These are phyloP conservation scores for Beauveria brongniartii DNA, from an alignment of 2,329 filamentous ascomycete species.

Conservation along the genomic window DNA sequence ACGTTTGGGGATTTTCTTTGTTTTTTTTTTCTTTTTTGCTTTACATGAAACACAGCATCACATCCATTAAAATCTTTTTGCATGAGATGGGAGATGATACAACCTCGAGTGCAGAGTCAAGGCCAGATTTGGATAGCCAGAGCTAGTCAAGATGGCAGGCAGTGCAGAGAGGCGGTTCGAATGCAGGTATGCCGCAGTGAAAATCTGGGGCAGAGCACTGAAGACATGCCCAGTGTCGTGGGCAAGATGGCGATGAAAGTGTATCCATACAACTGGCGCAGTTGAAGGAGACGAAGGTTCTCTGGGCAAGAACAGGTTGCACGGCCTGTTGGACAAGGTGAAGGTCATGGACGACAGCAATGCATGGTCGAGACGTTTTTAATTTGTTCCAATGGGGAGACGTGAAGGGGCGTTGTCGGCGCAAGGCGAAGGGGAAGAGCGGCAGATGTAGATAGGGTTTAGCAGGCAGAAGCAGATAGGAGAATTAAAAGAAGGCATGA, in stretches of 20 bases:
- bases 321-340: slow-evolving; percentile 6
- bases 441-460: neutral
- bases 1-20: neutral
- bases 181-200: neutral
- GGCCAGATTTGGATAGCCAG: slow-evolving; percentile 6
- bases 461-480: neutral
- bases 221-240: neutral
- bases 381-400: neutral
- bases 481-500: neutral
- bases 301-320: neutral
- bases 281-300: neutral
- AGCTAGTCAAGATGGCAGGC: slow-evolving; percentile 4
- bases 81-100: slow-evolving; percentile 3
- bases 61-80: slow-evolving; percentile 5
- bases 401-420: neutral
- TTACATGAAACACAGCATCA: slow-evolving; percentile 8
- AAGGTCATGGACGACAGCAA: neutral
- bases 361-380: neutral
- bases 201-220: neutral
- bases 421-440: neutral
- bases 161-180: neutral
- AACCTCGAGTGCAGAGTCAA: neutral
- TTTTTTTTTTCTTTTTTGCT: slow-evolving; percentile 2
- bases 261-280: neutral
- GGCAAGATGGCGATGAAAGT: neutral